Conservation (phyloP, 2,329 filamentous ascomycete species). For the Monosporascus sp. region DNA sequence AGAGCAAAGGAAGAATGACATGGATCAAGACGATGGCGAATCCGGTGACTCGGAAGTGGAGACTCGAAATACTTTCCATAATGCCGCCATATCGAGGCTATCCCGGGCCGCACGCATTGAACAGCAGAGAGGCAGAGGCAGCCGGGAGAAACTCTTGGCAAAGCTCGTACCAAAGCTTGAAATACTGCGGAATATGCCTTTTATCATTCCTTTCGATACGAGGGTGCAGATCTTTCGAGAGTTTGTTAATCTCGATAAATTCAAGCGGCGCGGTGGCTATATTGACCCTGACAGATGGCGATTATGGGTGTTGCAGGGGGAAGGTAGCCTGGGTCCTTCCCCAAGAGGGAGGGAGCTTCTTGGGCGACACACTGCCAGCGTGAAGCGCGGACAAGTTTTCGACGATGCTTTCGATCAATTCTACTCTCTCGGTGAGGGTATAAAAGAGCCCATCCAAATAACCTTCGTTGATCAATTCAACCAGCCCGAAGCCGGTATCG, state of each 20-base stretch:
- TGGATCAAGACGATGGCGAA: constrained; percentile 57
- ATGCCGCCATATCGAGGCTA: constrained; percentile 50
- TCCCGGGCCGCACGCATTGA: constrained; percentile 62
- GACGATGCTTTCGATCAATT: constrained; percentile 82
- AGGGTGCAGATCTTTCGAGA: constrained; percentile 89
- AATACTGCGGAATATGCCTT: constrained; percentile 92
- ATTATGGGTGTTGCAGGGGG: constrained; percentile 45
- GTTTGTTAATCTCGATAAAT: constrained; percentile 81
- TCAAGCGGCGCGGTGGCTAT: constrained; percentile 60
- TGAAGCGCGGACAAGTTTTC: constrained; percentile 74
- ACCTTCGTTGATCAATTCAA: constrained; percentile 92
- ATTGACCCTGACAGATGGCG: constrained; percentile 74
- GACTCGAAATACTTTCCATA: constrained; percentile 22
- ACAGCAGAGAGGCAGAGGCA: constrained; percentile 31
- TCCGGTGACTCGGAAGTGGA: constrained; percentile 34
- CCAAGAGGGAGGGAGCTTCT: constrained; percentile 32
- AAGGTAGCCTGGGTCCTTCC: constrained; percentile 17
- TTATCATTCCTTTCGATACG: constrained; percentile 89
- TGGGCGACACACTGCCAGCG: constrained; percentile 67
- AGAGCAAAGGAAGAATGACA: constrained; percentile 70
- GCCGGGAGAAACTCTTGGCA: constrained; percentile 64
- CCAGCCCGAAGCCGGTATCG: constrained; percentile 83
- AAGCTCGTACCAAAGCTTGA: constrained; percentile 81
- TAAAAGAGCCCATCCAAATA: constrained; percentile 96
- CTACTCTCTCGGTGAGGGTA: constrained; percentile 69